Percentiles rank a stretch among this genome's conserved stretches.
Conservation (phyloP, 169 alveolate genomes). For the Babesia ovata region DNA sequence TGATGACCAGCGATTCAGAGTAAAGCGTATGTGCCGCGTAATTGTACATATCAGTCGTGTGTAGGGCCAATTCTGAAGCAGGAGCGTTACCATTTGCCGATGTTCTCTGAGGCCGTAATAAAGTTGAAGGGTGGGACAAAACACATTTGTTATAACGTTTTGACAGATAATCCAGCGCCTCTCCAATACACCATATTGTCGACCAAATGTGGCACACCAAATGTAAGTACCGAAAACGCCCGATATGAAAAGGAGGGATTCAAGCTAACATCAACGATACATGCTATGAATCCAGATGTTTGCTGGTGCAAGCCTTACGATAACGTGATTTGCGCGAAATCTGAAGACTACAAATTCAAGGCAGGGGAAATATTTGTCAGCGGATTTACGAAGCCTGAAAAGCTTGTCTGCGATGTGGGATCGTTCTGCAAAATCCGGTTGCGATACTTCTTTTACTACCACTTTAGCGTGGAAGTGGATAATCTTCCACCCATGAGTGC, state of each 20-base stretch:
- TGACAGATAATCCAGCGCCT: neutral
- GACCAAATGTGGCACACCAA: neutral
- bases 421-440: slow-evolving; percentile 1
- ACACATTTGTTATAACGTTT: neutral
- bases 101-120: neutral
- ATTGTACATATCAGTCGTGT: neutral
- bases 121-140: slow-evolving; percentile 13
- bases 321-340: neutral
- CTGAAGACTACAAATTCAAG: slow-evolving; percentile 33
- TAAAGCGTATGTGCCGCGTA: neutral
- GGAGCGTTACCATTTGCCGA: slow-evolving; percentile 9
- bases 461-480: neutral
- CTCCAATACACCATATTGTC: neutral
- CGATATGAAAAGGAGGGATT: neutral
- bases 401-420: neutral
- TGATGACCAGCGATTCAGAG: neutral
- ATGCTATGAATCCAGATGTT: neutral
- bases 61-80: slow-evolving; percentile 10
- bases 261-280: neutral
- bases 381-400: slow-evolving; percentile 8
- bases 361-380: slow-evolving; percentile 31
- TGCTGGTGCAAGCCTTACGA: slow-evolving; percentile 54
- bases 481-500: neutral
- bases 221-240: neutral
- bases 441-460: slow-evolving; percentile 10